Base-by-base conservation (phyloP, 352 stramenopile species). In the Thraustotheca clavata region DNA sequence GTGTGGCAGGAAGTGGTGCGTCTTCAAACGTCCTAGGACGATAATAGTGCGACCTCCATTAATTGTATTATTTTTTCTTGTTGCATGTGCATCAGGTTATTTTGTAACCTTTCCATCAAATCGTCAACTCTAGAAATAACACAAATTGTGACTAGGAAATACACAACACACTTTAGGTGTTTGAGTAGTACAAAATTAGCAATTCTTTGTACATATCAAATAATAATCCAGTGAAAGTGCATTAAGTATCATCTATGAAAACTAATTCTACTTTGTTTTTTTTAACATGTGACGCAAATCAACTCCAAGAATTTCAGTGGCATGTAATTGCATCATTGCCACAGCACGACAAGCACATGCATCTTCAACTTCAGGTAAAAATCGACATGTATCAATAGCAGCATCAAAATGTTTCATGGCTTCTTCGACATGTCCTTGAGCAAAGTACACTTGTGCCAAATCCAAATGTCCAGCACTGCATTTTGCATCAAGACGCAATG, bases 401-500 rank as follows among this genome's bases (percentile, higher is more conserved):
- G 69, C 36, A 31, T 89, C 79, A 68, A 91, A 94, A 59, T 94
- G 84, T 55, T 71, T 65, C 57, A 91, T 88, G 18, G 84, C 82
- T 43, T 91, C 79, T 32, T 59, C 48, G 31, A 82, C 86, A 32
- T 76, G 77, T 24, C 84, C 84, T 62, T 94, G 84, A 18, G 84
- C 84, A 49, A 94, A 94, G 7, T 91, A 74, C 57, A 94, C 84
- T 50, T 94, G 84, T 20, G 84, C 84, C 46, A 94, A 88, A 68
- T 94, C 84, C 49, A 94, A 62, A 67, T 94, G 84, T 16, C 81
- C 82, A 31, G 84, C 89, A 50, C 77, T 89, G 68, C 84, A 91
- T 40, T 78, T 80, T 59, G 76, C 72, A 52, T 94, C 84, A 48
- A 94, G 78, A 59, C 68, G 72, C 20, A 94, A 76, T 38, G 84